Evolutionary conservation across 2,329 filamentous ascomycete species (phyloP).

Genomic region (Helminthosporium solani): DNA sequence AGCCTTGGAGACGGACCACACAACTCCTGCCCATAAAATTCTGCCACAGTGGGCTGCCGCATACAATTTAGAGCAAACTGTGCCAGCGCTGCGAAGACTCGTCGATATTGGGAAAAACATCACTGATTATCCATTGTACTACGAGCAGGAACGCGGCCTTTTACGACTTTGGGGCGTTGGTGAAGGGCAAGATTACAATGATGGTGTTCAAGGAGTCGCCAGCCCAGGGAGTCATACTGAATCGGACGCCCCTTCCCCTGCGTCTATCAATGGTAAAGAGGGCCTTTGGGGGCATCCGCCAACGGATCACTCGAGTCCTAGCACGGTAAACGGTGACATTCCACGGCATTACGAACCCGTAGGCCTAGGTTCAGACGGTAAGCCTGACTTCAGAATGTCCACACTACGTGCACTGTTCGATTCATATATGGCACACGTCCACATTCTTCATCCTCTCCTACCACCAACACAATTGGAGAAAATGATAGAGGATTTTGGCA

Average conservation of each 20-base stretch:
- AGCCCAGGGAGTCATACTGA: conserved; percentile 40
- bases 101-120: conserved; percentile 64
- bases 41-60: conserved; percentile 62
- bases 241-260: conserved; percentile 43
- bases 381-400: conserved; percentile 54
- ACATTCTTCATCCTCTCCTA: conserved; percentile 65
- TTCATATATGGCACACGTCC: conserved; percentile 61
- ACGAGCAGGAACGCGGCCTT: conserved; percentile 72
- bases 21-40: conserved; percentile 82
- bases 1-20: conserved; percentile 79
- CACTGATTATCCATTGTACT: conserved; percentile 68
- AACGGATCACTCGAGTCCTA: conserved; percentile 43
- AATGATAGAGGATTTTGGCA: conserved; percentile 53
- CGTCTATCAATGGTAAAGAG: conserved; percentile 43
- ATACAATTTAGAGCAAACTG: conserved; percentile 57
- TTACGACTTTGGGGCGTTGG: conserved; percentile 77
- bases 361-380: conserved; percentile 54
- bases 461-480: conserved; percentile 54
- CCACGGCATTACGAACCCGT: conserved; percentile 40
- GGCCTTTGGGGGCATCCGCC: conserved; percentile 52
- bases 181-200: conserved; percentile 66
- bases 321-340: conserved; percentile 20
- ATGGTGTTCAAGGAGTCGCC: conserved; percentile 43
- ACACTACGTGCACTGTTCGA: conserved; percentile 54
- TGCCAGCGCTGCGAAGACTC: conserved; percentile 57